Evolutionary conservation across 805 yeast genomes (phyloP).

Genomic region (Yarrowia porcina): DNA sequence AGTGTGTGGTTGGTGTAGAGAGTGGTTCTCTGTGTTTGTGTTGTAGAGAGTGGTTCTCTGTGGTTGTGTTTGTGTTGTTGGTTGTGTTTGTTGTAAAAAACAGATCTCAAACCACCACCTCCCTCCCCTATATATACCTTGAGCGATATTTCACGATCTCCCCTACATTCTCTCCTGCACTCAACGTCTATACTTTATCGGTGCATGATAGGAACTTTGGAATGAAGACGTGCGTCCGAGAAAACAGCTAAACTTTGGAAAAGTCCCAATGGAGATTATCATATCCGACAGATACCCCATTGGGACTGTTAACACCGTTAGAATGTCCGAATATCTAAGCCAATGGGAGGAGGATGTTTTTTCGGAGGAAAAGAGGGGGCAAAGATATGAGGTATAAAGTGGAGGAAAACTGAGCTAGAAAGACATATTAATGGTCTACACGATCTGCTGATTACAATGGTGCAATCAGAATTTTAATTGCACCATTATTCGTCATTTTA

Average conservation of each 20-base stretch:
- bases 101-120: neutral
- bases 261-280: neutral
- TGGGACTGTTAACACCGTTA: neutral
- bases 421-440: too few species aligned
- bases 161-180: too few species aligned
- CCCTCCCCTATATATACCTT: neutral
- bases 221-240: neutral
- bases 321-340: neutral
- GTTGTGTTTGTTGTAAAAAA: neutral
- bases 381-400: too few species aligned
- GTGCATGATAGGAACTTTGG: slow-evolving; percentile 16
- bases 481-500: too few species aligned
- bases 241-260: neutral
- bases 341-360: neutral
- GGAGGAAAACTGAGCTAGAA: too few species aligned
- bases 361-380: too few species aligned
- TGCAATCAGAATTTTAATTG: too few species aligned
- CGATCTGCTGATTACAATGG: too few species aligned
- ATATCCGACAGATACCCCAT: neutral
- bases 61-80: neutral
- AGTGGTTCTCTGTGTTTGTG: too few species aligned
- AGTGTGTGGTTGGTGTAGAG: too few species aligned
- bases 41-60: neutral
- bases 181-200: slow-evolving; percentile 20
- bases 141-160: neutral